Evolutionary conservation across 306 rosid genomes (phyloP), one percentile per base, ranked within the genome.

Genomic region (Cucumis cinereus): DNA sequence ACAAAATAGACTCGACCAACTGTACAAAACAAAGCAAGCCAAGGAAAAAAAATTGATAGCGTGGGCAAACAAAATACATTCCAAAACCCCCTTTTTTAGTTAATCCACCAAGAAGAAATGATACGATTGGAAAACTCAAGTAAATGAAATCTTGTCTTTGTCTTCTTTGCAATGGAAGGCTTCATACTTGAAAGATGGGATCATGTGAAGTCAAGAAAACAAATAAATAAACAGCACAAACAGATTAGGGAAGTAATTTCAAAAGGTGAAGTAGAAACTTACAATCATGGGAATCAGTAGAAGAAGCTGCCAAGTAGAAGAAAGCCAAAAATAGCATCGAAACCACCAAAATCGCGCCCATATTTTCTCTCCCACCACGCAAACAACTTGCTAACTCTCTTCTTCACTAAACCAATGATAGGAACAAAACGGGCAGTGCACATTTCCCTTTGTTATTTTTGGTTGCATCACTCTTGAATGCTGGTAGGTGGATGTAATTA

Each of bases 391-490:
- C 20, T 6, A 7, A 8, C 13, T 10, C 38, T 30, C 24, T 66
- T 66, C 53, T 66, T 66, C 52, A 66, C 30, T 5, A 40, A 23
- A 49, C 13, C 58, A 45, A 16, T 11, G 10, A 40, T 66, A 6
- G 16, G 16, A 23, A 71, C 24, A 69, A 20, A 49, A 26, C 19
- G 12, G 41, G 24, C 19, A 26, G 16, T 26, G 13, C 5, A 5
- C 24, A 19, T 8, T 14, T 26, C 16, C 75, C 43, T 36, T 7
- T 5, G 4, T 45, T 24, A 8, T 47, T 53, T 17, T 10, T 63
- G 24, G 59, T 15, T 36, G 22, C 57, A 69, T 70, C 56, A 8
- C 75, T 70, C 75, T 71, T 71, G 7, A 71, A 71, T 71, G 75
- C 40, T 15, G 75, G 75, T 24, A 71, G 75, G 75, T 71, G 24